Percentiles rank a stretch among this genome's conserved stretches.
phyloP scores from a whole-genome alignment of 352 stramenopile species.

The Phytopythium vexans region DNA sequence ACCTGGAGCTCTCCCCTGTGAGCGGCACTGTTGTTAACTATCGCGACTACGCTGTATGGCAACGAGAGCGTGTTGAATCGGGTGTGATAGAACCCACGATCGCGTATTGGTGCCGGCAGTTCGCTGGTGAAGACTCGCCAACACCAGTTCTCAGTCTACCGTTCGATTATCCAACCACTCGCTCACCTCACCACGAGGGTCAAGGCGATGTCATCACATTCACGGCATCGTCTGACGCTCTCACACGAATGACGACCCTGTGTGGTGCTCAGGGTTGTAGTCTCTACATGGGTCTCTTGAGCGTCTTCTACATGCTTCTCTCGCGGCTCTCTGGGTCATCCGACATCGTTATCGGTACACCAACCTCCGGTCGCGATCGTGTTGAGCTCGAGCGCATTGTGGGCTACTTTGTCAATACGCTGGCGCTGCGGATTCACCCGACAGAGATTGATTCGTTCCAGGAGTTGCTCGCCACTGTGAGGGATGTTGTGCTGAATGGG shows the following conservation, averaged over 20 bases:
- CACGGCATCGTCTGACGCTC: conserved; percentile 17
- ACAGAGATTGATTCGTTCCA: conserved; percentile 18
- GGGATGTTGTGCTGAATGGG: conserved; percentile 33
- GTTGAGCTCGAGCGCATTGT: conserved; percentile 29
- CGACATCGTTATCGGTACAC: conserved; percentile 46
- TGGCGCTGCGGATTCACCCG: conserved; percentile 37
- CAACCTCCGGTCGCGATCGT: conserved; percentile 27
- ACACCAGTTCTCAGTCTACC: conserved; percentile 34
- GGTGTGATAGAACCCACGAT: conserved; percentile 28
- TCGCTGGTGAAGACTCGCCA: conserved; percentile 14
- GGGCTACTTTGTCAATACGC: conserved; percentile 60
- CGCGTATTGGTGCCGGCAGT: conserved; percentile 45
- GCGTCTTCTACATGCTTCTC: conserved; percentile 45
- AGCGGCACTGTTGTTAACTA: conserved; percentile 12
- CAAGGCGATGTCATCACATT: conserved; percentile 33
- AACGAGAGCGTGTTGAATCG: conserved; percentile 30
- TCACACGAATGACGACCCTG: conserved; percentile 23
- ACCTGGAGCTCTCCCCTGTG: too few relatives aligned
- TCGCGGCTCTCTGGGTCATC: conserved; percentile 29
- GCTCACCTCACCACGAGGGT: not conserved
- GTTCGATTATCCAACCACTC: conserved; percentile 20
- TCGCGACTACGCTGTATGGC: conserved; percentile 46
- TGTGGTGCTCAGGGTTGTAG: conserved; percentile 34
- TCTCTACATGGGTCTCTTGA: conserved; percentile 46
- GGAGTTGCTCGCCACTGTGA: conserved; percentile 28